Base-by-base conservation (phyloP, 352 stramenopile species). In the Pythium angustatum region DNA sequence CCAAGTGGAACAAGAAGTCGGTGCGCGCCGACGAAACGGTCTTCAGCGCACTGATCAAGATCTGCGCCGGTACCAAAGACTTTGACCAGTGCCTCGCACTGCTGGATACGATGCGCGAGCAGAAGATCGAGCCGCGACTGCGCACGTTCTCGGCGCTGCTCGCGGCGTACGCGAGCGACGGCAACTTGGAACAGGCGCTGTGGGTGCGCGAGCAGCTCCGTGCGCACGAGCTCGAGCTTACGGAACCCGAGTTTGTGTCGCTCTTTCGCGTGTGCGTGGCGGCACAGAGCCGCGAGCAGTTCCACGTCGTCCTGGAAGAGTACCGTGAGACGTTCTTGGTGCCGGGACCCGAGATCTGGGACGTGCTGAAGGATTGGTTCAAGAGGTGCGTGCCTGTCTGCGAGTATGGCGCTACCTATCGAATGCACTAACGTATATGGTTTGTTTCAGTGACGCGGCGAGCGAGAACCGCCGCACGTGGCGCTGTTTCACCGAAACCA, bases 1-100 rank as follows among this genome's bases (percentile, higher is more conserved):
- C 60, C 22, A 66, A 65, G 33, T n/a, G n/a, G n/a, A n/a, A n/a
- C n/a, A n/a, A n/a, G n/a, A n/a, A n/a, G n/a, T n/a, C n/a, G n/a
- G 30, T n/a, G 6, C 58, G 56, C 24, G 66, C 84, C 12, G 77
- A 85, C 24, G 86, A 94, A 62, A 81, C 73, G 15, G 84, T 81
- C 28, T 90, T 86, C 68, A 93, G 78, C 59, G 82, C 86, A 26
- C 72, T 94, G 48, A 70, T 93, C 57, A 91, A 92, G 55, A 65
- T 94, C 11, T 93, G 81, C 62, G 78, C 72, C 62, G 83, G 85
- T 47, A 75, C 75, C 10, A 58, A 73, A 27, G 75, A 91, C 52
- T 93, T 89, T 63, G 71, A 74, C 5, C 66, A 64, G 22, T 86
- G 79, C 45, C 63, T 81, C 19, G 58, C 55, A 9, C 69, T 95